These are phyloP conservation scores for Podochytrium sp. DNA, from an alignment of 192 early-diverging fungal genomes.

Conservation along the genomic window DNA sequence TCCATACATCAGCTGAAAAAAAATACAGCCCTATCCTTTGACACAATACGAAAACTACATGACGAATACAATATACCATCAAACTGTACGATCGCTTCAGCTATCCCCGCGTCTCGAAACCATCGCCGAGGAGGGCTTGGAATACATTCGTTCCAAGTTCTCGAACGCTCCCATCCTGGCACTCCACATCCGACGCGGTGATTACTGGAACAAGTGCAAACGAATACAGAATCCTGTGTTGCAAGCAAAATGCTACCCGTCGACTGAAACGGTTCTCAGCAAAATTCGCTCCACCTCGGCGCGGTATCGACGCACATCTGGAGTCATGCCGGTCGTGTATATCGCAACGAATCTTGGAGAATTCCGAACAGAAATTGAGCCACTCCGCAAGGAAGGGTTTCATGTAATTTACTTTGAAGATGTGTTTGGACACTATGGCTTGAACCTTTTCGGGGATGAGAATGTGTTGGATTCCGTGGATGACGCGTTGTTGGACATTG, in stretches of 20 bases:
- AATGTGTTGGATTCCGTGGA: conserved; percentile 12
- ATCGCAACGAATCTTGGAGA: conserved; percentile 23
- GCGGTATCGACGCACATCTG: background rate
- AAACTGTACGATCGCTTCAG: background rate
- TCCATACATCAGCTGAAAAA: too few species aligned
- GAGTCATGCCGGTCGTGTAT: conserved; percentile 12
- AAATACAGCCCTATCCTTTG: conserved; percentile 41
- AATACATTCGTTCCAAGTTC: background rate
- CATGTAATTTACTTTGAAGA: conserved; percentile 26
- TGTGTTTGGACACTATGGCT: background rate
- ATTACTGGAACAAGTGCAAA: conserved; percentile 43
- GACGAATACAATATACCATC: conserved; percentile 3
- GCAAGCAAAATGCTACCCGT: conserved; percentile 27
- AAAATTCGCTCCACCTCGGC: background rate
- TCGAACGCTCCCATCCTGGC: conserved; percentile 13
- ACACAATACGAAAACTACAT: conserved; percentile 31
- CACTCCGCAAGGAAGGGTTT: background rate
- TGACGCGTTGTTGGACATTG: conserved; percentile 29
- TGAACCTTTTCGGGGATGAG: background rate
- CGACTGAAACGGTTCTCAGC: background rate
- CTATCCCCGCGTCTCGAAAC: background rate
- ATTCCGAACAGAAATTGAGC: background rate
- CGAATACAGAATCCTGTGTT: conserved; percentile 11
- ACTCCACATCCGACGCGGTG: conserved; percentile 37
- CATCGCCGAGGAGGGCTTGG: background rate